Percentiles rank a stretch among this genome's conserved stretches.
These are phyloP conservation scores for Prunus padus DNA, from an alignment of 306 rosid genomes.

Conservation along the genomic window DNA sequence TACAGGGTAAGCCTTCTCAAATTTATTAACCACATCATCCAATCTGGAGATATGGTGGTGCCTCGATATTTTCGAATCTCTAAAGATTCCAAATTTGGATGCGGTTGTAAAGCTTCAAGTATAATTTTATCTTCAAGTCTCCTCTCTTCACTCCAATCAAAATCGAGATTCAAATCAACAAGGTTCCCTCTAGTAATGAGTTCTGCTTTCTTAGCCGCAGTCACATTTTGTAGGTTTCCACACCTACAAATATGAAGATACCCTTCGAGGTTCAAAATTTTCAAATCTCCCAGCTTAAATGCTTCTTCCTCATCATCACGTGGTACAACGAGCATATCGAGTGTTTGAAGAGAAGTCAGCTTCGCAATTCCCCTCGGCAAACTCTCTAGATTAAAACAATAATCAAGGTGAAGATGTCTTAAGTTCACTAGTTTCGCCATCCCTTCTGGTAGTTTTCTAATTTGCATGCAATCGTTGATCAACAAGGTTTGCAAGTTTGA, in stretches of 20 bases:
- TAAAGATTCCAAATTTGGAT: conserved; percentile 6
- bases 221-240: neutral
- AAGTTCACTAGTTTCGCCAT: conserved; percentile 16
- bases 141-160: neutral
- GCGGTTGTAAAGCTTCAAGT: conserved; percentile 15
- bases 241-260: conserved; percentile 4
- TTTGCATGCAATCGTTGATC: neutral
- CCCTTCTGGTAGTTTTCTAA: conserved; percentile 12
- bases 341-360: conserved; percentile 6
- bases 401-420: neutral
- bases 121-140: neutral
- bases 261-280: neutral
- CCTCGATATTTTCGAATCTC: neutral
- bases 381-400: neutral
- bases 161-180: neutral
- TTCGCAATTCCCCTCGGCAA: conserved; percentile 17
- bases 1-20: neutral
- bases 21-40: conserved; percentile 11
- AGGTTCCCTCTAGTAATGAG: neutral
- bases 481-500: conserved; percentile 11
- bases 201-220: neutral
- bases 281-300: conserved; percentile 5
- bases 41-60: neutral
- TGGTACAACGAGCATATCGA: conserved; percentile 6
- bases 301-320: neutral